phyloP scores from a whole-genome alignment of 129 eudicot genomes.

The Pseudognaphalium luteoalbum region DNA sequence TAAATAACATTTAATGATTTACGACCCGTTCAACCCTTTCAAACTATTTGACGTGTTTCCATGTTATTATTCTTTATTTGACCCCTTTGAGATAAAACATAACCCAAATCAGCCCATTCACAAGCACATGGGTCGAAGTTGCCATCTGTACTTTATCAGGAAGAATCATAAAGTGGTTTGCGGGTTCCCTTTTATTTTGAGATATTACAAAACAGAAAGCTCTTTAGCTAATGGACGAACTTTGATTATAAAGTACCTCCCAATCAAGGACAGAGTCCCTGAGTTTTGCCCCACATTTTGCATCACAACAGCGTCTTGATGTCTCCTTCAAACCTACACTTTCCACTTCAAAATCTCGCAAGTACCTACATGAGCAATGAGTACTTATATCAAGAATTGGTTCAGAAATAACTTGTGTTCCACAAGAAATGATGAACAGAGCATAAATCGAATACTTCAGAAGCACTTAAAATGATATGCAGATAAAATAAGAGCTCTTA shows the following conservation, averaged over 20 bases:
- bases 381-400: not conserved
- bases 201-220: not conserved
- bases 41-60: not conserved
- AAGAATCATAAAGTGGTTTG: not conserved
- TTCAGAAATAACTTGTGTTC: conserved; percentile 12
- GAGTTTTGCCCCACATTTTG: conserved; percentile 54
- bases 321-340: conserved; percentile 69
- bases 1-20: not conserved
- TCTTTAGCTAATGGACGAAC: too few species aligned
- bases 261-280: conserved; percentile 69
- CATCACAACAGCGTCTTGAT: conserved; percentile 50
- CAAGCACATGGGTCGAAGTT: too few species aligned
- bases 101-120: not conserved
- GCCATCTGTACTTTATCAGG: not conserved
- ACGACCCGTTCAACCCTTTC: not conserved
- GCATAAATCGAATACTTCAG: not conserved
- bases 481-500: conserved; percentile 24
- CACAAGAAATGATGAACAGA: not conserved
- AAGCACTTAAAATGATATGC: not conserved
- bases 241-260: conserved; percentile 46
- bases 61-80: not conserved
- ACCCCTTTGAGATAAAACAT: not conserved
- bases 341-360: conserved; percentile 68
- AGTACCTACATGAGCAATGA: conserved; percentile 38
- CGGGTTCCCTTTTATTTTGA: not conserved